These are phyloP conservation scores for Flaveria ramosissima DNA, from an alignment of 129 eudicot genomes.

Conservation along the genomic window DNA sequence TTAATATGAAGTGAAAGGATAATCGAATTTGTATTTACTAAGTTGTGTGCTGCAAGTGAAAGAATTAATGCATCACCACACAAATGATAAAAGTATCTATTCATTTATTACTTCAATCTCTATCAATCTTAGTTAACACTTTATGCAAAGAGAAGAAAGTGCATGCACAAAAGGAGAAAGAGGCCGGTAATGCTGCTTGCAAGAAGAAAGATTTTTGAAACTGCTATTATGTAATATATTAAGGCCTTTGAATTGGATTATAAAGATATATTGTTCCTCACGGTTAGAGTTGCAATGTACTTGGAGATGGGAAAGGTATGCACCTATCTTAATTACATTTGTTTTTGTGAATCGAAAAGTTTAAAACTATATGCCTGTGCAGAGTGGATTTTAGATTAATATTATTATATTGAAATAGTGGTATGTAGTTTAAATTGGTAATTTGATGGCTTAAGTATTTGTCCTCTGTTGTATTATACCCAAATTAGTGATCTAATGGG, in stretches of 20 bases:
- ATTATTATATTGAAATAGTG: background rate
- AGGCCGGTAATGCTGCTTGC: slow-evolving; percentile 92
- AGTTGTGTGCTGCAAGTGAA: too few relatives aligned
- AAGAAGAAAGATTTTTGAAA: slow-evolving; percentile 90
- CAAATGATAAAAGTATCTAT: too few relatives aligned
- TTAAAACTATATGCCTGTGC: background rate
- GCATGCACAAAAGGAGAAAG: slow-evolving; percentile 78
- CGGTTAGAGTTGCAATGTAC: slow-evolving; percentile 90
- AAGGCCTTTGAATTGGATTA: slow-evolving; percentile 81
- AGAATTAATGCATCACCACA: too few relatives aligned
- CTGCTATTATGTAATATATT: slow-evolving; percentile 61
- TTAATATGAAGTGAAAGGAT: too few relatives aligned
- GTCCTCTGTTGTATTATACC: background rate
- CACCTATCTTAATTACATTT: background rate
- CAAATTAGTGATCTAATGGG: background rate
- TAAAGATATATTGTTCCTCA: slow-evolving; percentile 73
- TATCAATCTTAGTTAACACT: too few relatives aligned
- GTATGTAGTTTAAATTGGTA: background rate
- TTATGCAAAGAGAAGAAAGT: slow-evolving; percentile 53
- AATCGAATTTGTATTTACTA: too few relatives aligned
- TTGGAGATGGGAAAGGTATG: slow-evolving; percentile 95
- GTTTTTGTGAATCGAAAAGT: background rate
- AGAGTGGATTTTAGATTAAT: background rate
- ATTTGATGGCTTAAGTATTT: background rate
- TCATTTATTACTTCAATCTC: too few relatives aligned